A percentile compares a stretch with the other conserved stretches of the same genome.
Conservation (phyloP, 2,329 filamentous ascomycete genomes). For the Sporothrix dimorphospora region DNA sequence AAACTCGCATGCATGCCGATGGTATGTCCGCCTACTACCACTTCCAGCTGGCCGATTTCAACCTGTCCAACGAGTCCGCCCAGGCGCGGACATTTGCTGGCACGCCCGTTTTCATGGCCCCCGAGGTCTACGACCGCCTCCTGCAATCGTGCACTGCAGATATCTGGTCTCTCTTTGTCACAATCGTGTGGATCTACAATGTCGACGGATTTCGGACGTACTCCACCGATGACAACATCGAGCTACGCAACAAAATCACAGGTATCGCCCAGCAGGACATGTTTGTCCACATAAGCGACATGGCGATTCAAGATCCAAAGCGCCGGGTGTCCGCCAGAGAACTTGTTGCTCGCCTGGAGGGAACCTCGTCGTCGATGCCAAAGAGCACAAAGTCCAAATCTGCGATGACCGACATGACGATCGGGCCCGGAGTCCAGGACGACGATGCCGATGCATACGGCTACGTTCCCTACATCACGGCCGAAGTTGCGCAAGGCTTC, state of each 20-base stretch:
- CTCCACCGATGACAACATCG: background rate
- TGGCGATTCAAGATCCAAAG: constrained; percentile 18
- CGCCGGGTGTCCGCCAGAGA: constrained; percentile 9
- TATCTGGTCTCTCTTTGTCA: constrained; percentile 42
- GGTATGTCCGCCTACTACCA: constrained; percentile 44
- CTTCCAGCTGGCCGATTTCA: constrained; percentile 94
- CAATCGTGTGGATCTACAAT: constrained; percentile 37
- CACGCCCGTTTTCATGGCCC: constrained; percentile 39
- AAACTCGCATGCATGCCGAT: constrained; percentile 51
- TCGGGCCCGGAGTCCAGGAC: background rate
- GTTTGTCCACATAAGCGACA: constrained; percentile 14
- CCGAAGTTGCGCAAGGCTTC: background rate
- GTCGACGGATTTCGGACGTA: constrained; percentile 32
- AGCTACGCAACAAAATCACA: constrained; percentile 34
- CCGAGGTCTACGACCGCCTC: constrained; percentile 35
- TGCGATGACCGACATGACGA: background rate
- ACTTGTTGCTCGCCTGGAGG: constrained; percentile 19
- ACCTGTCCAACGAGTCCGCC: constrained; percentile 71
- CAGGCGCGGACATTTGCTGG: constrained; percentile 36
- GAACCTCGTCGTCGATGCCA: background rate
- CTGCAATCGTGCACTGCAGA: constrained; percentile 38
- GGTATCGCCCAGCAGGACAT: background rate
- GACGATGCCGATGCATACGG: background rate
- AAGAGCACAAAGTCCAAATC: background rate
- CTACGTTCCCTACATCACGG: background rate